Evolutionary conservation across 805 yeast genomes (phyloP).

Genomic region (Lipomyces lipofer): DNA sequence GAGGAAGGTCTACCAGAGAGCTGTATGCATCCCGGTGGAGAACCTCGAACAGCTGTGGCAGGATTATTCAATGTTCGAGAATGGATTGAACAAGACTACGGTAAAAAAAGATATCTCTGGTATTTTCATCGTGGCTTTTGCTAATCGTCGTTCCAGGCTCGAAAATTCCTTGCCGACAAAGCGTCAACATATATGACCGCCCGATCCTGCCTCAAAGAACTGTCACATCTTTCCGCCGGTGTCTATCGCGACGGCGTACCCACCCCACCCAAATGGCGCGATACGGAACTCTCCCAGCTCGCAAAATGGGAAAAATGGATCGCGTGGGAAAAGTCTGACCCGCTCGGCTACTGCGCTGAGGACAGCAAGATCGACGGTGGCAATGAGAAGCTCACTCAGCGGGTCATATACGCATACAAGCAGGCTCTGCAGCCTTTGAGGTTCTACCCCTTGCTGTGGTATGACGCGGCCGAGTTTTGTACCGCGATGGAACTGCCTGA

Average conservation of each 20-base stretch:
- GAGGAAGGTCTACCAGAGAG: conserved; percentile 68
- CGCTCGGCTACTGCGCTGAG: conserved; percentile 55
- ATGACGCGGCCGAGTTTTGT: conserved; percentile 47
- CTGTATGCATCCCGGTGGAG: conserved; percentile 72
- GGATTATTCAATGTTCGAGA: conserved; percentile 80
- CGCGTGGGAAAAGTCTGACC: conserved; percentile 73
- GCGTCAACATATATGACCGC: conserved; percentile 87
- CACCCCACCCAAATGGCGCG: conserved; percentile 33
- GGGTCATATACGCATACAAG: conserved; percentile 71
- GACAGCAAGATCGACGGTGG: conserved; percentile 24
- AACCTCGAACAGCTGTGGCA: conserved; percentile 80
- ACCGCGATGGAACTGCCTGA: conserved; percentile 38
- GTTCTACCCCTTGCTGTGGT: conserved; percentile 78
- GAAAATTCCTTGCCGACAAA: conserved; percentile 78
- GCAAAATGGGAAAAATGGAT: conserved; percentile 73
- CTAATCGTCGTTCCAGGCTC: conserved; percentile 46
- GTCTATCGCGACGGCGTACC: conserved; percentile 42
- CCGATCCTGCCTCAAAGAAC: conserved; percentile 71
- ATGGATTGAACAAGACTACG: conserved; percentile 66
- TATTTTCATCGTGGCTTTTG: background rate
- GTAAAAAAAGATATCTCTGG: too few relatives aligned
- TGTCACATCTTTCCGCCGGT: conserved; percentile 57
- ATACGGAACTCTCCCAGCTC: conserved; percentile 44
- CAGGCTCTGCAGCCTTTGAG: conserved; percentile 64
- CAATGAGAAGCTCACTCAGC: conserved; percentile 46